These are phyloP conservation scores for Eucalyptus lansdowneana DNA, from an alignment of 345 rosid species.

Conservation along the genomic window DNA sequence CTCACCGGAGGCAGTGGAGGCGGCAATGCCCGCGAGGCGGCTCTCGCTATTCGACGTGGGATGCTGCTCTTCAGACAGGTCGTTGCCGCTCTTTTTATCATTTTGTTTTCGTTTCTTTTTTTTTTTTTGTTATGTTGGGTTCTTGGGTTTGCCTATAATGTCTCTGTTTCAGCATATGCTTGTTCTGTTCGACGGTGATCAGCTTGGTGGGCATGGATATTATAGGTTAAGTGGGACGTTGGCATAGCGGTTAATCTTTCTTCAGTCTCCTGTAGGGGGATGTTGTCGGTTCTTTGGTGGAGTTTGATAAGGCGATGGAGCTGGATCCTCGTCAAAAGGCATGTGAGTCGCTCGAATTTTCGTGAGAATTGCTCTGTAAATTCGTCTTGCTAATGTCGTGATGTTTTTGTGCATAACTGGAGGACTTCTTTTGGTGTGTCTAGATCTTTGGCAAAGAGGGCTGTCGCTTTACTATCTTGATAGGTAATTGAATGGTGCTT, in stretches of 20 bases:
- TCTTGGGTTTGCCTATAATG: neutral
- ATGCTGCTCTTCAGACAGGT: slow-evolving; percentile 83
- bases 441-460: slow-evolving; percentile 57
- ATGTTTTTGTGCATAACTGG: neutral
- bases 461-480: slow-evolving; percentile 44
- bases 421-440: neutral
- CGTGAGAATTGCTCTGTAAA: neutral
- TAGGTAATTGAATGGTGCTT: slow-evolving; percentile 9
- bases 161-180: neutral
- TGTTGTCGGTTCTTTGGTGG: slow-evolving; percentile 54
- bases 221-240: neutral
- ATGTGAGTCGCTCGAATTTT: slow-evolving; percentile 28
- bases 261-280: slow-evolving; percentile 45
- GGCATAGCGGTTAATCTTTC: neutral
- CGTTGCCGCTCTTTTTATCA: neutral
- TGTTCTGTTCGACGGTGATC: neutral
- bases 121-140: neutral
- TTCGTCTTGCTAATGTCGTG: neutral
- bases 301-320: slow-evolving; percentile 71
- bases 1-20: slow-evolving; percentile 69
- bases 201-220: neutral
- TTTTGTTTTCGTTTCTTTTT: neutral
- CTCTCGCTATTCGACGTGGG: slow-evolving; percentile 48
- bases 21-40: slow-evolving; percentile 46
- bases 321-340: slow-evolving; percentile 76